A percentile compares a stretch with the other conserved stretches of the same genome.
These are phyloP conservation scores for Paramyrothecium roridum DNA, from an alignment of 2,329 filamentous ascomycete species.

Conservation along the genomic window DNA sequence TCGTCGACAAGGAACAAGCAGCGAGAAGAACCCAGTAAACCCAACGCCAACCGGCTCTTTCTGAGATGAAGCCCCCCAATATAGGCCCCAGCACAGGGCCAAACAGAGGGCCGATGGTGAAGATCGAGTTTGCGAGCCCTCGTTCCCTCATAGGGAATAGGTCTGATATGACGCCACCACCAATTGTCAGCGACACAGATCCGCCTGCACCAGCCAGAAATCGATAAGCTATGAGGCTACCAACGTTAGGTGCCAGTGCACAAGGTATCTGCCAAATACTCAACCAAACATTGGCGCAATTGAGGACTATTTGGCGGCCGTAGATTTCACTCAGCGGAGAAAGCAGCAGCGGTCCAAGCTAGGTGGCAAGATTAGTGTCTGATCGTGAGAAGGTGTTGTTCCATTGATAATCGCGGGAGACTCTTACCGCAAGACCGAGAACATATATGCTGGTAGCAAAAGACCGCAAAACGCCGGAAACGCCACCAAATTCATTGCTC, in stretches of 20 bases:
- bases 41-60: too few relatives aligned
- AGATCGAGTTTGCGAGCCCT: slow-evolving; percentile 53
- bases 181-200: slow-evolving; percentile 60
- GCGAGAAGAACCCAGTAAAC: too few relatives aligned
- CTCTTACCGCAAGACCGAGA: too few relatives aligned
- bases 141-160: slow-evolving; percentile 56
- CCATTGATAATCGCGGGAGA: too few relatives aligned
- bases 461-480: too few relatives aligned
- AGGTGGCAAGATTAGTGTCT: too few relatives aligned
- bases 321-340: slow-evolving; percentile 60
- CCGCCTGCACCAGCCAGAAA: slow-evolving; percentile 62
- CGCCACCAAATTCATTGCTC: too few relatives aligned
- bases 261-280: slow-evolving; percentile 44
- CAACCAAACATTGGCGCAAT: slow-evolving; percentile 35
- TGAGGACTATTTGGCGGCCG: slow-evolving; percentile 49
- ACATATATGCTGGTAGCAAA: too few relatives aligned
- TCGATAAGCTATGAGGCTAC: slow-evolving; percentile 53
- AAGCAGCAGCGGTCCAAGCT: slow-evolving; percentile 55
- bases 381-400: too few relatives aligned
- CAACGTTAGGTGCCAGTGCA: slow-evolving; percentile 48
- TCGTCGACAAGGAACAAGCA: too few relatives aligned
- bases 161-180: slow-evolving; percentile 64
- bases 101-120: slow-evolving; percentile 39
- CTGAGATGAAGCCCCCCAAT: too few relatives aligned
- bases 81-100: slow-evolving; percentile 30